Evolutionary conservation across 2,329 filamentous ascomycete genomes (phyloP).

Genomic region (Exophiala dermatitidis): DNA sequence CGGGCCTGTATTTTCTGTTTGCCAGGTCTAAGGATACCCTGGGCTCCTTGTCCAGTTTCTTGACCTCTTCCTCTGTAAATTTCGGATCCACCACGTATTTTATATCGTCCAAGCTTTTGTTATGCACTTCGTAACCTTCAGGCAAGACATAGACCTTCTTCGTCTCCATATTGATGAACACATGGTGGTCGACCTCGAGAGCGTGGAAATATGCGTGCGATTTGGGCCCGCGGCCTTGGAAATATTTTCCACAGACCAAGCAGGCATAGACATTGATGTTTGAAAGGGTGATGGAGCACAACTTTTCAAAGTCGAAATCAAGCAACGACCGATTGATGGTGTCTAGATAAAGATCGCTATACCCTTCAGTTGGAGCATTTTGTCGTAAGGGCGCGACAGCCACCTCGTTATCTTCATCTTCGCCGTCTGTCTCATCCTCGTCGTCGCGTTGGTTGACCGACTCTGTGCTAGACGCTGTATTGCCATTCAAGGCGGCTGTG

Average conservation of each 20-base stretch:
- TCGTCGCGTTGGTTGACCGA: slow-evolving; percentile 31
- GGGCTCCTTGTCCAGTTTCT: slow-evolving; percentile 62
- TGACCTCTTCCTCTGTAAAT: slow-evolving; percentile 73
- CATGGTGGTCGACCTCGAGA: slow-evolving; percentile 89
- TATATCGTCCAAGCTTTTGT: slow-evolving; percentile 92
- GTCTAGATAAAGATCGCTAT: slow-evolving; percentile 93
- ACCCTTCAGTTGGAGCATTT: slow-evolving; percentile 72
- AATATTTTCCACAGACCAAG: slow-evolving; percentile 96
- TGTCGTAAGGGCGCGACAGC: slow-evolving; percentile 52
- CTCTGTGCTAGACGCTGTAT: background rate
- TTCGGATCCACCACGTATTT: slow-evolving; percentile 93
- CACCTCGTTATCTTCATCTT: slow-evolving; percentile 32
- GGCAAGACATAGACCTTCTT: slow-evolving; percentile 87
- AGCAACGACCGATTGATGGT: slow-evolving; percentile 88
- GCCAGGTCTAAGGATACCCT: slow-evolving; percentile 64
- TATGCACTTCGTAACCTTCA: slow-evolving; percentile 93
- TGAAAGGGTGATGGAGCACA: slow-evolving; percentile 89
- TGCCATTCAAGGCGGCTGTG: background rate
- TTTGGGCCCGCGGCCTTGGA: slow-evolving; percentile 83
- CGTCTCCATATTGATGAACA: slow-evolving; percentile 95
- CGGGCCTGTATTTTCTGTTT: slow-evolving; percentile 77
- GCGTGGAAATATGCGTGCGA: slow-evolving; percentile 97
- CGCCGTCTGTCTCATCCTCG: slow-evolving; percentile 30
- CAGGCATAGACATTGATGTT: slow-evolving; percentile 99
- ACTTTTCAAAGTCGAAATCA: slow-evolving; percentile 98